Evolutionary conservation across 2,329 filamentous ascomycete genomes (phyloP).

Genomic region (Mycosphaerella sp.): DNA sequence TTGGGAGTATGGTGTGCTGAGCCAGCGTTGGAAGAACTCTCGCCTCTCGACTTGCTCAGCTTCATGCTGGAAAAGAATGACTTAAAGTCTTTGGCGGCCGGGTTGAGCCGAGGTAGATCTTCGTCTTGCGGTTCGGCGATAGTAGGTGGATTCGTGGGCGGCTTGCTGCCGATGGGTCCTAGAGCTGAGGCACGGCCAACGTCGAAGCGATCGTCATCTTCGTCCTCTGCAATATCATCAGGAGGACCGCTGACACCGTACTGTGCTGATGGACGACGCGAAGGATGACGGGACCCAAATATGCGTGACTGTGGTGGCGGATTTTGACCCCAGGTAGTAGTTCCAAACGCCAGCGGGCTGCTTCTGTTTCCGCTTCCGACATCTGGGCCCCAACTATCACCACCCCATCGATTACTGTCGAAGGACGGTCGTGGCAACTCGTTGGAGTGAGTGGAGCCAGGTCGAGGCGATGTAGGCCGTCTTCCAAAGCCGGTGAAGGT

Average conservation of each 20-base stretch:
- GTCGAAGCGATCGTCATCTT: conserved; percentile 39
- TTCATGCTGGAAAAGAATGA: conserved; percentile 51
- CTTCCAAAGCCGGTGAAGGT: conserved; percentile 17
- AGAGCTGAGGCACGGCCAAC: conserved; percentile 48
- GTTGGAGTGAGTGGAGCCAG: conserved; percentile 44
- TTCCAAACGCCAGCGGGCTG: conserved; percentile 34
- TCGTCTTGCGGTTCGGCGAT: conserved; percentile 25
- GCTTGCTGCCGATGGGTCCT: conserved; percentile 66
- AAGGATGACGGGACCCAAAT: conserved; percentile 61
- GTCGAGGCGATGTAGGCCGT: conserved; percentile 52
- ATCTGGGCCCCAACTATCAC: conserved; percentile 31
- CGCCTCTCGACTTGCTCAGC: conserved; percentile 35
- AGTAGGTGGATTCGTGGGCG: conserved; percentile 37
- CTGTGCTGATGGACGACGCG: conserved; percentile 73
- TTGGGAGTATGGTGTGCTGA: conserved; percentile 19
- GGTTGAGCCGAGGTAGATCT: conserved; percentile 63
- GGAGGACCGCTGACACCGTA: conserved; percentile 63
- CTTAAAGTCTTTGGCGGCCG: conserved; percentile 82
- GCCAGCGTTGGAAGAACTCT: conserved; percentile 15
- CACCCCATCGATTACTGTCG: conserved; percentile 55
- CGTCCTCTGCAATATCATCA: conserved; percentile 48
- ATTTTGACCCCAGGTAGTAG: conserved; percentile 41
- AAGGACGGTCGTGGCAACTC: conserved; percentile 72
- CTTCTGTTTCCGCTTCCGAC: conserved; percentile 33
- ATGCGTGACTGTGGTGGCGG: conserved; percentile 45